Conservation (phyloP, 1,139 yeast species). For the Geotrichum citri-aurantii region DNA sequence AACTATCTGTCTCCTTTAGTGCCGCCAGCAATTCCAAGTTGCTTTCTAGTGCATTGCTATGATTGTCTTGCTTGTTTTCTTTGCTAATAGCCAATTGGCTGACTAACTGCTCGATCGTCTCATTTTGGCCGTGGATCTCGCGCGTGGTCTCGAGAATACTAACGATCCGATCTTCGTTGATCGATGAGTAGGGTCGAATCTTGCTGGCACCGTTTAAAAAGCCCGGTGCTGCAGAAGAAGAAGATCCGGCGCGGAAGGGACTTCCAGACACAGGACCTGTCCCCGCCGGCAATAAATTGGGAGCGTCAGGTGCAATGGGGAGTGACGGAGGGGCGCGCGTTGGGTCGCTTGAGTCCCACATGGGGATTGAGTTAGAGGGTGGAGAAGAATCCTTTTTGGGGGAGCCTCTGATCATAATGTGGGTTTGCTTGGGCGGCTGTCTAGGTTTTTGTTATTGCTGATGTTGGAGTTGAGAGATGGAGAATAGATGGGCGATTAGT, state of each 20-base stretch:
- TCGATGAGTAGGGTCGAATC: constrained; percentile 18
- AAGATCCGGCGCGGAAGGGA: constrained; percentile 20
- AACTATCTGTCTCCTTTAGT: not conserved
- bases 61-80: not conserved
- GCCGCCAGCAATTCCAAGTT: not conserved
- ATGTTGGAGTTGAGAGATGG: not conserved
- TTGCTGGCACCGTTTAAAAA: not conserved
- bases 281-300: constrained; percentile 23
- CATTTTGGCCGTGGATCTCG: constrained; percentile 30
- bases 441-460: not conserved
- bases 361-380: constrained; percentile 9
- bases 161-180: constrained; percentile 31
- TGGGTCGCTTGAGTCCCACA: constrained; percentile 39
- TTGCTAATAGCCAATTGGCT: constrained; percentile 23
- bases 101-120: constrained; percentile 36
- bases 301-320: constrained; percentile 35
- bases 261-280: constrained; percentile 23
- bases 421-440: not conserved
- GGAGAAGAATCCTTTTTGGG: not conserved
- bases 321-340: constrained; percentile 38
- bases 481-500: not conserved
- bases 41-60: not conserved
- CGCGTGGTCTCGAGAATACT: constrained; percentile 32
- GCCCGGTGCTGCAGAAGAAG: not conserved
- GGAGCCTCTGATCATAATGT: not conserved